Evolutionary conservation across 257 asterid genomes (phyloP).

Genomic region (Anisodus acutangulus): DNA sequence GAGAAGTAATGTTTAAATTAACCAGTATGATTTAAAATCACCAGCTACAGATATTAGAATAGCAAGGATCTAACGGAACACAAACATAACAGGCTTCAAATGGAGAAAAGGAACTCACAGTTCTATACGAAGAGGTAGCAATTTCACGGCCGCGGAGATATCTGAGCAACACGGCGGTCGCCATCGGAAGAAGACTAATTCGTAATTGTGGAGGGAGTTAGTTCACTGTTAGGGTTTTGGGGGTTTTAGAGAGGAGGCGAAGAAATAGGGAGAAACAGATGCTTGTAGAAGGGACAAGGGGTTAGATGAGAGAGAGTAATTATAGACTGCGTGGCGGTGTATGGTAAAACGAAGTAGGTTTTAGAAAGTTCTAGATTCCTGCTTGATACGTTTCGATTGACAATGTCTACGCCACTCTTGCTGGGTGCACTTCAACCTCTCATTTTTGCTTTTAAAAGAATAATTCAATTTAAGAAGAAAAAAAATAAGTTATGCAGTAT

Average conservation of each 20-base stretch:
- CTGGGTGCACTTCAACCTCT: neutral
- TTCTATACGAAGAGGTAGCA: slow-evolving; percentile 46
- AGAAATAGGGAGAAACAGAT: neutral
- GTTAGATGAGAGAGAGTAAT: neutral
- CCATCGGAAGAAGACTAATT: slow-evolving; percentile 41
- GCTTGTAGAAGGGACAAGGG: neutral
- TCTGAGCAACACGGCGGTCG: slow-evolving; percentile 59
- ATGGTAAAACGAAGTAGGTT: neutral
- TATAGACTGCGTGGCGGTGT: neutral
- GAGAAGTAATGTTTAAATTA: no score
- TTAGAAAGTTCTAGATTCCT: slow-evolving; percentile 10
- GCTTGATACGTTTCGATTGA: neutral
- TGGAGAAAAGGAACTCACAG: slow-evolving; percentile 38
- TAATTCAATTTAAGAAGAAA: no score
- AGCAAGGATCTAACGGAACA: neutral
- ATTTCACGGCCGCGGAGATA: slow-evolving; percentile 68
- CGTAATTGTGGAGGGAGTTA: neutral
- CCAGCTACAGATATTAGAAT: neutral
- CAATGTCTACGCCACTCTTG: neutral
- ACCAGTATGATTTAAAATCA: neutral
- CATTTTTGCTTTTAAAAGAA: no score
- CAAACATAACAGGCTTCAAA: neutral
- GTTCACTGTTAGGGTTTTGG: slow-evolving; percentile 37
- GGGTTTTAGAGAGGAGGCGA: slow-evolving; percentile 44
- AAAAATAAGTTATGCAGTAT: no score